phyloP scores from a whole-genome alignment of 768 basidiomycete genomes.

The Tephrocybe sp. region DNA sequence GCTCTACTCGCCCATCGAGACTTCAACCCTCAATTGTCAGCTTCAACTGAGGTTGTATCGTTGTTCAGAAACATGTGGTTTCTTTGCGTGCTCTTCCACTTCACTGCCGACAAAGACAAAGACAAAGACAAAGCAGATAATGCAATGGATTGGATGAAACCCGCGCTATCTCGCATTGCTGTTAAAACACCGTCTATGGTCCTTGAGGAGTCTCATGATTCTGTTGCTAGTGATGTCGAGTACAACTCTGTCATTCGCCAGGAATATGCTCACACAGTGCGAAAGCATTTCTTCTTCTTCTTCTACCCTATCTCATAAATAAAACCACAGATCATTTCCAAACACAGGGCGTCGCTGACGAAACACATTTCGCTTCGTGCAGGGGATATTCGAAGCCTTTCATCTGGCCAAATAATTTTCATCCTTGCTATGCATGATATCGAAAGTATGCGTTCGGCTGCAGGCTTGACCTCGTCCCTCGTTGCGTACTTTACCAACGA shows the following conservation, averaged over 20 bases:
- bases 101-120: constrained; percentile 56
- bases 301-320: not conserved
- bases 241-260: constrained; percentile 90
- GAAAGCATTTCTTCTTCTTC: not conserved
- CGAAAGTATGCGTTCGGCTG: constrained; percentile 81
- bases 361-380: constrained; percentile 65
- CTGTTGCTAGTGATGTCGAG: constrained; percentile 84
- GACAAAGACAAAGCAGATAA: constrained; percentile 52
- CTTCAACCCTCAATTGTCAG: constrained; percentile 57
- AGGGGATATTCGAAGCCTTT: constrained; percentile 71
- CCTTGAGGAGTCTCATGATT: constrained; percentile 79
- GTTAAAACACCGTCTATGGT: constrained; percentile 85
- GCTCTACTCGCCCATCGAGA: constrained; percentile 74
- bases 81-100: constrained; percentile 82
- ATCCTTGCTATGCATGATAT: constrained; percentile 84
- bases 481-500: constrained; percentile 88
- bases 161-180: constrained; percentile 79
- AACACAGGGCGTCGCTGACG: constrained; percentile 64
- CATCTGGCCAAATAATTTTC: constrained; percentile 84
- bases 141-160: constrained; percentile 77
- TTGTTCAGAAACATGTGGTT: constrained; percentile 96
- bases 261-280: constrained; percentile 77
- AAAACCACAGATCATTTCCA: constrained; percentile 58
- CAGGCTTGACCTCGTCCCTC: constrained; percentile 78
- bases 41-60: constrained; percentile 61